Base-by-base conservation (phyloP, 148 eudicot species). In the Linanthus parryae region DNA sequence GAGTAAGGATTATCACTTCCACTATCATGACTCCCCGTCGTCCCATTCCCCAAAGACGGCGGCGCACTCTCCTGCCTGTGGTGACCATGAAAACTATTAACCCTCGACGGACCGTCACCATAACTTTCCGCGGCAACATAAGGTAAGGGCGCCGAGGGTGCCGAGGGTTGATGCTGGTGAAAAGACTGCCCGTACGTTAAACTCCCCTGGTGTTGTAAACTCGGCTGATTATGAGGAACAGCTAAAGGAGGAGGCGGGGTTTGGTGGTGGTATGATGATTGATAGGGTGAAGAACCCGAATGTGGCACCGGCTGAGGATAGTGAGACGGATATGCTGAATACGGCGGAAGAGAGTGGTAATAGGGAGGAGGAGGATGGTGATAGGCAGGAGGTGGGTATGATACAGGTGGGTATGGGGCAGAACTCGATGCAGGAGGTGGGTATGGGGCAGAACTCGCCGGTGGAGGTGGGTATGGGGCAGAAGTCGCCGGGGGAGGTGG, bases 361-460 rank as follows among this genome's bases (percentile, higher is more conserved):
- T 54, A 63, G 20, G 69, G 59, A n/a, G 47, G 31, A 40, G 64
- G 66, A 21, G 28, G 69, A 44, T 13, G 72, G 20, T 21, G 35
- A 28, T 49, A 49, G 15, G 62, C 21, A 71, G 73, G 65, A 28
- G 75, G 59, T 24, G 67, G 52, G 16, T 68, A 68, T 16, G 60
- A 39, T 8, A 73, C 62, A 3, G 65, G 62, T 2, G 75, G 69
- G 46, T 66, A 54, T 24, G 58, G 54, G 37, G 43, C 54, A 13
- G 69, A 41, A 56, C 28, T 43, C 16, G 66, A 56, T 17, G 42
- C 59, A 12, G 82, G 74, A 20, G 54, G 63, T 22, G 81, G 65
- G 21, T 58, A 68, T 47, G 74, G 80, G 13, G 21, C 57, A 40
- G 38, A 41, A 20, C 68, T 59, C 55, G 78, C 80, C 36, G 71